Evolutionary conservation across 2,329 filamentous ascomycete genomes (phyloP), one percentile per base, ranked within the genome.

Genomic region (Sclerotinia spermophila): DNA sequence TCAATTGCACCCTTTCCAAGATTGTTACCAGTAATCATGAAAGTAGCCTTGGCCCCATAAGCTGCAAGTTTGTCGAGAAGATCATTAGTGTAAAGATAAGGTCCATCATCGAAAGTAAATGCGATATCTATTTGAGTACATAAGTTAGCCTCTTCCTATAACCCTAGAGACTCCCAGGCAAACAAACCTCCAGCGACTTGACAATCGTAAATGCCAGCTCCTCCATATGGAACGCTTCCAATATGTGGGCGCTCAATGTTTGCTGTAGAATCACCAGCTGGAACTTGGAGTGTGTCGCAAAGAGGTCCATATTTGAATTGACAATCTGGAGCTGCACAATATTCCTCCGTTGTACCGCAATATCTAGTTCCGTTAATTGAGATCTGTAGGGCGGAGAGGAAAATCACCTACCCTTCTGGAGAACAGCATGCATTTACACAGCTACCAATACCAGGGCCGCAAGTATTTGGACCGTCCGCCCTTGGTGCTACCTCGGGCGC

Each of bases 21-120:
- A 79, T 87, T 87, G 79, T 84, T 86, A 38, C 86, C 86, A 11
- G 84, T 87, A 72, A 91, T 83, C 70, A 79, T 75, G 56, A 92
- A 92, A 2, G 90, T 92, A 2, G 88, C 89, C 73, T 87, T 89
- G 21, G 87, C 88, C 40, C 84, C 81, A 76, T 90, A 89, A 38
- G 81, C 82, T 71, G 84, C 83, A 60, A 92, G 83, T 68, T 89
- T 82, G 75, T 91, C 86, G 19, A 91, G 48, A 30, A 71, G 69
- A n/a, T 71, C 69, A 45, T 61, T 82, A 1, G 89, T 91, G 78
- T 87, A 90, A 42, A 83, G 78, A 73, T 86, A 86, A n/a, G 89
- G 89, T 4, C 89, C 89, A 76, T 91, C 89, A 74, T 91, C 89
- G 75, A 86, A 91, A 1, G 89, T 91, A 70, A 92, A 79, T 30